Evolutionary conservation across 768 basidiomycete species (phyloP).

Genomic region (Strobilomyces echinocephalus): DNA sequence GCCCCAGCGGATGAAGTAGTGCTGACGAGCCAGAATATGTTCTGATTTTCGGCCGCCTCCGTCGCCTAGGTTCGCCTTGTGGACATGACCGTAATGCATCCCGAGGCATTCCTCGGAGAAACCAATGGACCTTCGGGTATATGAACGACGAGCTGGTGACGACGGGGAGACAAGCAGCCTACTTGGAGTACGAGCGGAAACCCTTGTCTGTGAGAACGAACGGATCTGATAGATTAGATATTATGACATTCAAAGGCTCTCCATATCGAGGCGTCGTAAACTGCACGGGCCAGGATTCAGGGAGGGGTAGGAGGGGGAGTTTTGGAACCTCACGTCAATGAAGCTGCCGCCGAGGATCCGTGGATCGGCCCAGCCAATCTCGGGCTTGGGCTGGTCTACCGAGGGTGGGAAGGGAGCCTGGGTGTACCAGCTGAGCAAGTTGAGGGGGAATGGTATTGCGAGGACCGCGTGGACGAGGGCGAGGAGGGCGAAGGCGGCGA

Average conservation of each 20-base stretch:
- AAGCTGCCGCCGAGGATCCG: conserved; percentile 66
- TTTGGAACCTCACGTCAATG: conserved; percentile 57
- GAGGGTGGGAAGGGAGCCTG: conserved; percentile 11
- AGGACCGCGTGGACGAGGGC: conserved; percentile 10
- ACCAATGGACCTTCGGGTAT: conserved; percentile 58
- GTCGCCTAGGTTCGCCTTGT: conserved; percentile 80
- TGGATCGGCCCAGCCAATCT: conserved; percentile 59
- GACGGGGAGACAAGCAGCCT: background rate
- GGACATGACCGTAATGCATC: conserved; percentile 68
- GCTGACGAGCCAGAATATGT: conserved; percentile 69
- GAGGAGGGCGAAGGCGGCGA: conserved; percentile 7
- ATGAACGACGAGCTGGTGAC: background rate
- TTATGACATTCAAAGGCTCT: conserved; percentile 82
- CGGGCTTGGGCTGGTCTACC: conserved; percentile 17
- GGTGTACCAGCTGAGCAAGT: background rate
- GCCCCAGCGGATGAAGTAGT: conserved; percentile 74
- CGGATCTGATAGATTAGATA: conserved; percentile 75
- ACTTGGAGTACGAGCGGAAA: conserved; percentile 68
- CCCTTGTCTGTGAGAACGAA: conserved; percentile 73
- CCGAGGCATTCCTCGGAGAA: conserved; percentile 82
- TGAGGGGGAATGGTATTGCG: conserved; percentile 14
- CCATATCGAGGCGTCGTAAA: conserved; percentile 62
- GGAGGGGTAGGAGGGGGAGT: background rate
- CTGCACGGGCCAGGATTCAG: conserved; percentile 32
- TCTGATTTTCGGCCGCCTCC: conserved; percentile 68